A percentile compares a stretch with the other conserved stretches of the same genome.
Conservation (phyloP, 2,329 filamentous ascomycete species). For the Achaetomium macrosporum region DNA sequence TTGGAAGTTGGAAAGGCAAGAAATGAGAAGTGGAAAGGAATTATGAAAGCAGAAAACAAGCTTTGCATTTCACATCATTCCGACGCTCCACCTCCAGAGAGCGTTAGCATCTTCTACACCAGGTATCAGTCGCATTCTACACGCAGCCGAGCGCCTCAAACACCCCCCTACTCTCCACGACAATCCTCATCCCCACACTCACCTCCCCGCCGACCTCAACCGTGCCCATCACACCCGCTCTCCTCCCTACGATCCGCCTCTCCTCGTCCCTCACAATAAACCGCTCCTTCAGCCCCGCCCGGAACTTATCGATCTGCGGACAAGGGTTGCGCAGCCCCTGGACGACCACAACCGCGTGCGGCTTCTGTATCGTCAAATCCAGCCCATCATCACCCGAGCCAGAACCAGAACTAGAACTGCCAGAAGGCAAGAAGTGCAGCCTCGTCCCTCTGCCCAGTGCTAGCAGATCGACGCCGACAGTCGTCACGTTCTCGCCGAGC, state of each 20-base stretch:
- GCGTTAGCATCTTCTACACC: too few species aligned
- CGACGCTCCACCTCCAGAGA: too few species aligned
- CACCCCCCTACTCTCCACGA: neutral
- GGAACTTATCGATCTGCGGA: slow-evolving; percentile 4
- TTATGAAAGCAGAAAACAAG: too few species aligned
- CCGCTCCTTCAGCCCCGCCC: neutral
- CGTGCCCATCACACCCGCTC: slow-evolving; percentile 5
- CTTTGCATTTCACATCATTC: too few species aligned
- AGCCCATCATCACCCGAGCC: neutral
- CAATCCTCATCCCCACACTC: slow-evolving; percentile 1
- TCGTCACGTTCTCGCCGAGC: slow-evolving; percentile 3
- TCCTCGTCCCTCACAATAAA: slow-evolving; percentile 1
- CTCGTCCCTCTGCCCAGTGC: neutral
- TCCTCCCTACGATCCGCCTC: neutral
- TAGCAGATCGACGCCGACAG: neutral
- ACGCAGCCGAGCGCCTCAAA: slow-evolving; percentile 1
- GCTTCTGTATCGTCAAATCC: neutral
- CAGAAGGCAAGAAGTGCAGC: slow-evolving; percentile 2
- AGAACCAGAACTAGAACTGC: neutral
- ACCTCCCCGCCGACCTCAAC: slow-evolving; percentile 1
- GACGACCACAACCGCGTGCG: neutral
- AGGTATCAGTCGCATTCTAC: neutral
- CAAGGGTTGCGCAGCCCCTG: slow-evolving; percentile 6
- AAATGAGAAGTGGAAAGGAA: too few species aligned
- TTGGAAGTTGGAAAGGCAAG: too few species aligned